These are phyloP conservation scores for Nigrospora oryzae DNA, from an alignment of 2,329 filamentous ascomycete genomes.

Conservation along the genomic window DNA sequence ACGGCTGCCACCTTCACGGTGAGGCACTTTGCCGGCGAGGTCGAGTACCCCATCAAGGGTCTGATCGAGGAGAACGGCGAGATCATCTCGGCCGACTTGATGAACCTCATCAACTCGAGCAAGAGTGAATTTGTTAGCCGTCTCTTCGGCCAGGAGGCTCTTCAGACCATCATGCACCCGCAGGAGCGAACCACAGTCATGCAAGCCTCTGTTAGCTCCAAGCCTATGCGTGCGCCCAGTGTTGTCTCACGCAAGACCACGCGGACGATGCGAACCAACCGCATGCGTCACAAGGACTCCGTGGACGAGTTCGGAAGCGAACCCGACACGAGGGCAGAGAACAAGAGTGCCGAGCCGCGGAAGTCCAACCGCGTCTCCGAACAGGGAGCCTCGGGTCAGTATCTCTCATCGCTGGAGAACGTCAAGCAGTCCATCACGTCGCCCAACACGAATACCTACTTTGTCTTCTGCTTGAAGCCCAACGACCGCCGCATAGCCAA, in stretches of 20 bases:
- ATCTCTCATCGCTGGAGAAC: constrained; percentile 79
- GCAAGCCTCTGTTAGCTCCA: constrained; percentile 93
- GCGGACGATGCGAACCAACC: constrained; percentile 23
- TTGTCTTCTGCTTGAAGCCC: constrained; percentile 93
- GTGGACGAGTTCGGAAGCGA: constrained; percentile 44
- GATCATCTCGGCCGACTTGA: constrained; percentile 87
- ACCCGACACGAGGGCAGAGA: constrained; percentile 23
- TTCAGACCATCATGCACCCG: constrained; percentile 89
- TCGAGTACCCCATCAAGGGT: constrained; percentile 83
- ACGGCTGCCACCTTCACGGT: constrained; percentile 76
- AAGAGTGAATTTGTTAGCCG: constrained; percentile 83
- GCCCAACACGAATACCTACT: constrained; percentile 84
- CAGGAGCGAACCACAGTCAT: constrained; percentile 85
- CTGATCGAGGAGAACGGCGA: constrained; percentile 94
- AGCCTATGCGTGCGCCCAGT: constrained; percentile 84
- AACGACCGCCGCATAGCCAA: constrained; percentile 97
- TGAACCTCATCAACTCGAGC: constrained; percentile 85
- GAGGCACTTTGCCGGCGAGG: constrained; percentile 91
- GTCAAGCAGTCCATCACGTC: constrained; percentile 80
- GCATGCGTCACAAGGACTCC: constrained; percentile 31
- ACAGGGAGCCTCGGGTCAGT: constrained; percentile 88
- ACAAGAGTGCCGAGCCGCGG: constrained; percentile 16
- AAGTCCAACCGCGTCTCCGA: constrained; percentile 44
- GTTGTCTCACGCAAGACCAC: constrained; percentile 74
- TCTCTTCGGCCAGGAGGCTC: constrained; percentile 90